Percentiles rank a stretch among this genome's conserved stretches.
phyloP scores from a whole-genome alignment of 2,329 filamentous ascomycete genomes.

The Cyanodermella asteris region DNA sequence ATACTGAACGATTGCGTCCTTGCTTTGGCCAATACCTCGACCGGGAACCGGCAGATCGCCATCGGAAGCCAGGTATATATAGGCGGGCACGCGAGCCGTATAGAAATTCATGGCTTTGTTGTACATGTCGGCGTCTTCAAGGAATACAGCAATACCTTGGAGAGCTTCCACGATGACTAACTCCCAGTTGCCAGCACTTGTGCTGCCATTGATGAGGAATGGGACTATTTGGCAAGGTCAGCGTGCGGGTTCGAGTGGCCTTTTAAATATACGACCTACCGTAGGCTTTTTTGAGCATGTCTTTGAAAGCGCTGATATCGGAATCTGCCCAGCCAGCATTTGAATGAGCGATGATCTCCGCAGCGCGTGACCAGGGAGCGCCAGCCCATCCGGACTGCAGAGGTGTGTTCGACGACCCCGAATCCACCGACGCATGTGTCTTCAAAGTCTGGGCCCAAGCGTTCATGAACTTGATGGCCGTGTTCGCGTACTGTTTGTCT shows the following conservation, averaged over 20 bases:
- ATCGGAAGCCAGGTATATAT: slow-evolving; percentile 11
- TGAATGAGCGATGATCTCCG: slow-evolving; percentile 12
- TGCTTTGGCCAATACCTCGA: slow-evolving; percentile 3
- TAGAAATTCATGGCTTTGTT: slow-evolving; percentile 10
- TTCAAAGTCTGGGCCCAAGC: slow-evolving; percentile 10
- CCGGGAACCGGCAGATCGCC: slow-evolving; percentile 8
- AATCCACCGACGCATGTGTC: slow-evolving; percentile 10
- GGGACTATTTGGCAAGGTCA: too few relatives aligned
- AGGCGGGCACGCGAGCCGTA: slow-evolving; percentile 10
- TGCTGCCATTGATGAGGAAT: slow-evolving; percentile 7
- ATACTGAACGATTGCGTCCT: slow-evolving; percentile 2
- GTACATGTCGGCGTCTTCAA: slow-evolving; percentile 10
- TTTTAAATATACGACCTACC: too few relatives aligned
- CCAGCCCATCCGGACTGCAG: slow-evolving; percentile 13
- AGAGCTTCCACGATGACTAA: slow-evolving; percentile 12
- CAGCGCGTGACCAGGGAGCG: slow-evolving; percentile 12
- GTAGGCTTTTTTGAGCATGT: slow-evolving; percentile 11
- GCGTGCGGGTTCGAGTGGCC: too few relatives aligned
- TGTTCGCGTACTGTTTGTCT: slow-evolving; percentile 9
- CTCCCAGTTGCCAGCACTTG: slow-evolving; percentile 11
- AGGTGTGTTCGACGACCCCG: slow-evolving; percentile 12
- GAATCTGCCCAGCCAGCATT: slow-evolving; percentile 8
- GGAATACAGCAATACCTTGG: slow-evolving; percentile 10
- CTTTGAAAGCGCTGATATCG: slow-evolving; percentile 9
- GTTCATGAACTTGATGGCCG: slow-evolving; percentile 13